Conservation (phyloP, 2,329 filamentous ascomycete species). For the Alternaria incomplexa region DNA sequence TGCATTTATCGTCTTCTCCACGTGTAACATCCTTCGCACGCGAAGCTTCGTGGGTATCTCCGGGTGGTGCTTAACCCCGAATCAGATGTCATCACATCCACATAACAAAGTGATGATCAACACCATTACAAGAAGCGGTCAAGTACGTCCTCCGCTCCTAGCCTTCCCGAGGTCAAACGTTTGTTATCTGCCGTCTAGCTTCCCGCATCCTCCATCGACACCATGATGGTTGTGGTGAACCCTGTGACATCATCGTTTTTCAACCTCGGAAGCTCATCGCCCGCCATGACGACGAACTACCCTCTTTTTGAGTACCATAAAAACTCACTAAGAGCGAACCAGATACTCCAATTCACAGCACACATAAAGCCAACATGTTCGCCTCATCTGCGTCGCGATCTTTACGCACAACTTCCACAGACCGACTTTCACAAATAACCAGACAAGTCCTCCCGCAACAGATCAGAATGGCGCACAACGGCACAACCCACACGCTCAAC, state of each 20-base stretch:
- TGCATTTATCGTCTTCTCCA: not conserved
- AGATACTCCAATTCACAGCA: not conserved
- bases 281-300: conserved; percentile 1
- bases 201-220: not conserved
- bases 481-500: conserved; percentile 60
- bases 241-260: conserved; percentile 4
- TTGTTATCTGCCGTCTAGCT: not conserved
- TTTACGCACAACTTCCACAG: conserved; percentile 14
- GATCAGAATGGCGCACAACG: conserved; percentile 42
- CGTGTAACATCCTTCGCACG: not conserved
- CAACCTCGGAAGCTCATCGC: not conserved
- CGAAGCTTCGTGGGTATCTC: not conserved
- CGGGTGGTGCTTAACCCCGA: not conserved
- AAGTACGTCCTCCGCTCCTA: not conserved
- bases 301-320: not conserved
- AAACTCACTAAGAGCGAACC: not conserved
- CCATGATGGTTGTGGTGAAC: not conserved
- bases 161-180: not conserved
- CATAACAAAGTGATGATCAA: not conserved
- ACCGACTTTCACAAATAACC: conserved; percentile 22
- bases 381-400: conserved; percentile 19
- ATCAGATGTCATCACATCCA: not conserved
- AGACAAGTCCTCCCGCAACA: conserved; percentile 22
- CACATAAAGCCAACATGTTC: conserved; percentile 18
- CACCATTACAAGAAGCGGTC: not conserved